Base-by-base conservation (phyloP, 2,329 filamentous ascomycete species). In the Eurotiales sp. region DNA sequence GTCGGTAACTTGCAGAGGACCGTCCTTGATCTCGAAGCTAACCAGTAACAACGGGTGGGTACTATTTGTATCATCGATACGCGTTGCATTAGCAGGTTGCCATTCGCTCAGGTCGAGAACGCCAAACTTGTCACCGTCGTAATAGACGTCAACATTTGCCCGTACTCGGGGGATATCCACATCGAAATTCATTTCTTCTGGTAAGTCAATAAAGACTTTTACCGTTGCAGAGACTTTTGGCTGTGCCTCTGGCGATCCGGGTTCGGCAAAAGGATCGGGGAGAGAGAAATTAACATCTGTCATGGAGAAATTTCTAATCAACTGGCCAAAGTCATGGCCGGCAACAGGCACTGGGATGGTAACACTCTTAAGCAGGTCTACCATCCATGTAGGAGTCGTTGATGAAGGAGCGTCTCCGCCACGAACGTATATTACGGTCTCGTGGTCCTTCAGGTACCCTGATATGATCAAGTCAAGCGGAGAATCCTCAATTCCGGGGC, bases 271-370 rank as follows among this genome's bases (percentile, higher is more conserved):
- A 0, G 88, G 87, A 61, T 90, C 83, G 0, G 93, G 93, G 41
- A 99, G 74, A 44, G 82, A 83, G 67, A 99, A 96, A 61, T 95
- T 84, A 36, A 95, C 89, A 64, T 96, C 82, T 2, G 84, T 83
- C 58, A 97, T 74, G 19, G 90, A 87, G 65, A 97, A 96, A 59
- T 93, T 92, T 59, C 85, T 86, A 64, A 99, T 87, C 14, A 96
- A 73, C 57, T 87, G 84, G 58, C 90, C 90, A 61, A 96, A 85
- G 0, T 85, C 85, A 53, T 85, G 83, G 4, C 90, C 90, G 0
- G 90, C 88, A 56, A 97, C 87, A 5, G 90, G 87, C 6, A 97
- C 75, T 3, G 91, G 90, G 0, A 97, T 78, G 0, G 86, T 91
- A 47, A 97, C 81, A 59, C 87, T 90, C 41, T 85, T 84, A 32